phyloP scores from a whole-genome alignment of 2,329 filamentous ascomycete genomes.

The Apiospora pterosperma region DNA sequence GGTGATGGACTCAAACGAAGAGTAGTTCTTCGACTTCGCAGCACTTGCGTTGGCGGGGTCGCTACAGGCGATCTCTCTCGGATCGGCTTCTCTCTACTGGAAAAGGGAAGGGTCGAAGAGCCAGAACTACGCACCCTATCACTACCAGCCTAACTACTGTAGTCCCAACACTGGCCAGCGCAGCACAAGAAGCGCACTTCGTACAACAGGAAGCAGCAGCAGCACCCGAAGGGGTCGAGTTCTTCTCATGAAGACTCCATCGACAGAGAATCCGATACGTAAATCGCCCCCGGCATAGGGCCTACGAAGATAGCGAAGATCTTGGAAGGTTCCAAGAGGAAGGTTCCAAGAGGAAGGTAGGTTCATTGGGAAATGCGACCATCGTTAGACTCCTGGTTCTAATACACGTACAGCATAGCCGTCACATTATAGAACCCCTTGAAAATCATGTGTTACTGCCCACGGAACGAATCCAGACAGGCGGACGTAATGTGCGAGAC shows the following conservation, averaged over 20 bases:
- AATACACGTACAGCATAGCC: conserved; percentile 10
- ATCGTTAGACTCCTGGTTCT: not conserved
- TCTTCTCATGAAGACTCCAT: not conserved
- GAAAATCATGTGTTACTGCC: conserved; percentile 13
- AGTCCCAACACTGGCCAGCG: conserved; percentile 11
- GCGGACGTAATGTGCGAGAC: conserved; percentile 21
- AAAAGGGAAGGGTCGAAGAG: conserved; percentile 19
- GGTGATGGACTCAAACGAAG: conserved; percentile 37
- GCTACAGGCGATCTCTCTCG: conserved; percentile 12
- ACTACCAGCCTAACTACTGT: not conserved
- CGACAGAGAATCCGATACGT: not conserved
- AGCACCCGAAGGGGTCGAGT: not conserved
- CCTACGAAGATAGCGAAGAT: not conserved
- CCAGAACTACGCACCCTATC: conserved; percentile 8
- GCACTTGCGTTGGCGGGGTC: conserved; percentile 33
- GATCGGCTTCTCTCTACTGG: conserved; percentile 22
- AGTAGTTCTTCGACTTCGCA: conserved; percentile 16
- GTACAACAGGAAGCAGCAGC: conserved; percentile 14
- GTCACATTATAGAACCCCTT: conserved; percentile 24
- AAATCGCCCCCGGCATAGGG: not conserved
- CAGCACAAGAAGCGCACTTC: conserved; percentile 8
- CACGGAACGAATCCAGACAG: conserved; percentile 9
- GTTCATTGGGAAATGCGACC: not conserved
- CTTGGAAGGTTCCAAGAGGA: not conserved
- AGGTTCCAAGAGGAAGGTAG: not conserved